These are phyloP conservation scores for Biscogniauxia marginata DNA, from an alignment of 2,329 filamentous ascomycete species.

Conservation along the genomic window DNA sequence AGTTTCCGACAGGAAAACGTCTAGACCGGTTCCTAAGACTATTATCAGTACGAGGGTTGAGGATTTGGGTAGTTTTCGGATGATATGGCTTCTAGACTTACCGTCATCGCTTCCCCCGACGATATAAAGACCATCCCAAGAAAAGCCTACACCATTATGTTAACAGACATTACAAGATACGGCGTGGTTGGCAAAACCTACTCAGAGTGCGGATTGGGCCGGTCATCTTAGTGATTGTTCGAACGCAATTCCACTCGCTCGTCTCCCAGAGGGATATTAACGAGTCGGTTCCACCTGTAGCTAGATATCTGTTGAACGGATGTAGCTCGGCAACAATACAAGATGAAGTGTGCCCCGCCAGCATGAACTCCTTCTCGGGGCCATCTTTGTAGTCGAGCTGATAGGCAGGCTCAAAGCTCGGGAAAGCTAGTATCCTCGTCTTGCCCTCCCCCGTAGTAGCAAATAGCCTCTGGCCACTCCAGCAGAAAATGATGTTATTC, in stretches of 20 bases:
- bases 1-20: constrained; percentile 70
- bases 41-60: constrained; percentile 12
- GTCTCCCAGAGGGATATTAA: constrained; percentile 79
- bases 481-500: constrained; percentile 73
- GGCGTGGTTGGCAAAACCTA: constrained; percentile 27
- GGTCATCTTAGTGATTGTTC: constrained; percentile 66
- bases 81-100: constrained; percentile 26
- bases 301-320: constrained; percentile 68
- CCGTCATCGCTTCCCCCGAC: constrained; percentile 74
- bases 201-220: constrained; percentile 69
- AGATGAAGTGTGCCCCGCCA: constrained; percentile 72
- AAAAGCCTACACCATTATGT: constrained; percentile 56
- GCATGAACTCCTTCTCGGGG: constrained; percentile 51
- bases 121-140: constrained; percentile 74
- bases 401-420: constrained; percentile 57
- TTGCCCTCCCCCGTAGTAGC: constrained; percentile 69
- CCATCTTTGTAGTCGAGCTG: constrained; percentile 46
- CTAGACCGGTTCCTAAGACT: constrained; percentile 58
- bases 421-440: constrained; percentile 68
- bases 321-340: constrained; percentile 69
- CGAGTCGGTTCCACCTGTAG: constrained; percentile 73
- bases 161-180: constrained; percentile 13
- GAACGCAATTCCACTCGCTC: constrained; percentile 71
- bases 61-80: not conserved
- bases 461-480: constrained; percentile 69